These are phyloP conservation scores for Chaetomium olivaceum DNA, from an alignment of 2,329 filamentous ascomycete genomes.

Conservation along the genomic window DNA sequence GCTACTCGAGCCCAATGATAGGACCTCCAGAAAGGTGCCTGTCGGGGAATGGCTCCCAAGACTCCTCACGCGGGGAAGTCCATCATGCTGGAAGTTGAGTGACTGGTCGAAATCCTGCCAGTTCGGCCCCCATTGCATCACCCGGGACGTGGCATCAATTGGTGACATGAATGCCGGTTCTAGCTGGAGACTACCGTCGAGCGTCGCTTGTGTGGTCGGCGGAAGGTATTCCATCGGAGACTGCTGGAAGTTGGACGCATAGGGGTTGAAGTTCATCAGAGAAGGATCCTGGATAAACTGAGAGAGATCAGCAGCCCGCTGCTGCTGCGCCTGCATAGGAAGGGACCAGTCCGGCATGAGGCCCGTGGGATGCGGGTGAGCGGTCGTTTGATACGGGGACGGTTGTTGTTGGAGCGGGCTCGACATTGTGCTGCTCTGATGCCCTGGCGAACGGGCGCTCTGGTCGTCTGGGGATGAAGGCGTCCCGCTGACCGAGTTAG, in stretches of 20 bases:
- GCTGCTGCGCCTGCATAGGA: constrained; percentile 37
- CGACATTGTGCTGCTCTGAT: constrained; percentile 51
- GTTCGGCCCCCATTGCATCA: constrained; percentile 66
- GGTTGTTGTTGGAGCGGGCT: constrained; percentile 56
- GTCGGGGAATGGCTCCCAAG: constrained; percentile 68
- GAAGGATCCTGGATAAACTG: constrained; percentile 59
- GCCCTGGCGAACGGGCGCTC: constrained; percentile 49
- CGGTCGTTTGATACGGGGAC: constrained; percentile 55
- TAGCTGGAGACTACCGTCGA: constrained; percentile 62
- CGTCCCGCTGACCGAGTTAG: constrained; percentile 46
- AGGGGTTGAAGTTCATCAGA: constrained; percentile 57
- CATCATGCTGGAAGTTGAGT: constrained; percentile 47
- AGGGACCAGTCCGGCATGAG: constrained; percentile 64
- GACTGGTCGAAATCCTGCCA: constrained; percentile 80
- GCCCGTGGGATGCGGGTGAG: constrained; percentile 50
- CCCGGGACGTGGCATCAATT: constrained; percentile 55
- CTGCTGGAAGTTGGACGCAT: constrained; percentile 54
- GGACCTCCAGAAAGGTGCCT: constrained; percentile 79
- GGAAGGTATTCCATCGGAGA: constrained; percentile 62
- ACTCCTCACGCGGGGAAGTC: constrained; percentile 46
- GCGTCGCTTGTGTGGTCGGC: constrained; percentile 61
- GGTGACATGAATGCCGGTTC: constrained; percentile 65
- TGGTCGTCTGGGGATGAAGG: constrained; percentile 56
- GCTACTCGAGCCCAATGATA: constrained; percentile 77
- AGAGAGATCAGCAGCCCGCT: constrained; percentile 48